These are phyloP conservation scores for Yarrowia hollandica DNA, from an alignment of 805 yeast species.

Conservation along the genomic window DNA sequence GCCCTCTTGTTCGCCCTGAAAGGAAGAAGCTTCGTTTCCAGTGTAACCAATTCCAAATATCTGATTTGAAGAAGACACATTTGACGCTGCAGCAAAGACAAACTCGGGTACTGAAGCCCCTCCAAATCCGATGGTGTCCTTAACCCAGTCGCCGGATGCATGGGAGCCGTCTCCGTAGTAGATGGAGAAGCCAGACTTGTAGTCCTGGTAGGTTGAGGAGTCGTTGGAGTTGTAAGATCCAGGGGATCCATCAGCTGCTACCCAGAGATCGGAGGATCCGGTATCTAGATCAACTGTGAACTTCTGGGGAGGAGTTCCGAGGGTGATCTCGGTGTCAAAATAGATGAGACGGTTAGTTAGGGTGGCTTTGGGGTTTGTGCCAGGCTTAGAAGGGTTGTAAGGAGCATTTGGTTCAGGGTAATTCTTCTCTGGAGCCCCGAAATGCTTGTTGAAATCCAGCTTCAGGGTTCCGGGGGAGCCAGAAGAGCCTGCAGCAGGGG, in stretches of 20 bases:
- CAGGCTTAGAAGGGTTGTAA: not conserved
- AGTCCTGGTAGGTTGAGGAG: constrained; percentile 36
- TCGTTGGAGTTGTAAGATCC: constrained; percentile 24
- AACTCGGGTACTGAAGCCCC: constrained; percentile 46
- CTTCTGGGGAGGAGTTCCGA: constrained; percentile 60
- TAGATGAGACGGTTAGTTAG: not conserved
- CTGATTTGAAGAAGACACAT: constrained; percentile 4
- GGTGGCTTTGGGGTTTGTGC: not conserved
- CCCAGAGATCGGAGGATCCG: constrained; percentile 71
- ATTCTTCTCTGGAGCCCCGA: not conserved
- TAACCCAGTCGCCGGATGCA: constrained; percentile 55
- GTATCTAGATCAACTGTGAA: constrained; percentile 61
- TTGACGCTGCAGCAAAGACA: constrained; percentile 31
- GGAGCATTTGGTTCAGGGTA: not conserved
- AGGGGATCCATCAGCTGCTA: constrained; percentile 34
- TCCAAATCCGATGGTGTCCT: constrained; percentile 56
- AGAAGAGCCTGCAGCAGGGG: not conserved
- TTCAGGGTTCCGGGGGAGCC: not conserved
- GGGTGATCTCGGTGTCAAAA: constrained; percentile 27
- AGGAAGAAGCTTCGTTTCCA: not conserved
- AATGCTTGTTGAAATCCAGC: not conserved
- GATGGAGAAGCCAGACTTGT: constrained; percentile 35
- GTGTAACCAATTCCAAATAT: constrained; percentile 34
- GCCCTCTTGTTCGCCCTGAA: not conserved
- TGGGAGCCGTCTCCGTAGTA: constrained; percentile 42